Conservation (phyloP, 148 eudicot genomes). For the Simmondsia chinensis region DNA sequence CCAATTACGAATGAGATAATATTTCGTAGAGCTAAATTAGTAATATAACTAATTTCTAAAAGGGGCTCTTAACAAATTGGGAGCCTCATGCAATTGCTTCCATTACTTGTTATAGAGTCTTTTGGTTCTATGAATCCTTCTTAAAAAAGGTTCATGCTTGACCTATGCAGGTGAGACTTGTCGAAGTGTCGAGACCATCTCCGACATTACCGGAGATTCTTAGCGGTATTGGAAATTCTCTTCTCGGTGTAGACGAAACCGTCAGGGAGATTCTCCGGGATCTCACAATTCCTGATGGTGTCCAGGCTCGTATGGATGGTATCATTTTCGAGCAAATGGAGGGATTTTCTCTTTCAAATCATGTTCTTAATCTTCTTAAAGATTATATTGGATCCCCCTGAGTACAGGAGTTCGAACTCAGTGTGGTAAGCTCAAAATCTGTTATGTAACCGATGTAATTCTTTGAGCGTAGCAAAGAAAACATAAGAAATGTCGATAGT, state of each 20-base stretch:
- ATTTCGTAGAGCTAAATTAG: no score
- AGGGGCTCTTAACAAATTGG: no score
- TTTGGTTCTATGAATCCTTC: neutral
- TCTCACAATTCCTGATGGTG: conserved; percentile 45
- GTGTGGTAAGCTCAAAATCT: no score
- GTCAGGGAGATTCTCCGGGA: conserved; percentile 43
- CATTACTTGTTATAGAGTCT: neutral
- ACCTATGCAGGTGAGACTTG: conserved; percentile 56
- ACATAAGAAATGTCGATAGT: no score
- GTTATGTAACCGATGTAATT: no score
- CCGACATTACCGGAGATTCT: conserved; percentile 54
- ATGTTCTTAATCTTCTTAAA: conserved; percentile 35
- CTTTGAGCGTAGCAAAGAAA: no score
- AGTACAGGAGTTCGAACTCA: no score
- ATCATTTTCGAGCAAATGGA: conserved; percentile 57
- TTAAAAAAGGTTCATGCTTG: neutral
- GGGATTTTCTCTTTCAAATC: conserved; percentile 26
- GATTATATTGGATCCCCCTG: conserved; percentile 58
- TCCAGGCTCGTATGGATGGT: conserved; percentile 91
- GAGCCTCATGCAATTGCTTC: no score
- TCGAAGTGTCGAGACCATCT: conserved; percentile 69
- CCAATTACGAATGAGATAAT: no score
- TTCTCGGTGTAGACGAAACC: conserved; percentile 43
- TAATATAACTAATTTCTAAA: no score
- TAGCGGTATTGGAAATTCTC: conserved; percentile 48